Evolutionary conservation across 495 filamentous ascomycete genomes (phyloP), one percentile per base, ranked within the genome.

Genomic region (Clohesyomyces aquaticus): DNA sequence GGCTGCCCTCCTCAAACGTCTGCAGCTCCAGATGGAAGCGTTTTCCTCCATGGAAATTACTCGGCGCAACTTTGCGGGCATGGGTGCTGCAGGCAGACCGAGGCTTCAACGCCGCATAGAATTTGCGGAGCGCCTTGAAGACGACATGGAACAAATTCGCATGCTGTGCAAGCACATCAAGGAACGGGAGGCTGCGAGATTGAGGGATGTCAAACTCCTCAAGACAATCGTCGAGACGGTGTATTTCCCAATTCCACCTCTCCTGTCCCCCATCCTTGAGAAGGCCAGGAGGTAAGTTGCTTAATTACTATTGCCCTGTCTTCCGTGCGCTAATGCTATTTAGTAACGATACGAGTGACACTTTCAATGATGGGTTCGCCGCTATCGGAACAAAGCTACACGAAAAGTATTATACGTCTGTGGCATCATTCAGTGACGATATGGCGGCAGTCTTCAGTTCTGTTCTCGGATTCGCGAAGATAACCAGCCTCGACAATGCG

Each of bases 11-110:
- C 81, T 99, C 51, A 96, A 96, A 77, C 86, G 94, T 38, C 80
- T 98, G 9, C 94, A 98, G 71, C 75, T 97, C 29, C 93, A 96
- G 74, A 88, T 92, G 84, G 93, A 96, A 71, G 88, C 90, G 0
- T 98, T 98, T 73, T 91, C 92, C 0, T 94, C 91, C 0, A 94
- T 96, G 87, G 95, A 99, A 76, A 88, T 99, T 67, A 95, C 92
- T 1, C 82, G 94, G 28, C 85, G 96, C 57, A 90, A 98, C 70
- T 99, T 94, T 76, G 87, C 88, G 6, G 87, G 88, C 21, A 93
- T 96, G 90, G 94, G 94, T 32, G 87, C 87, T 23, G 85, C 85
- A 48, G 94, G 94, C 26, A 84, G 87, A 63, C 83, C 88, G 29
- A 85, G 90, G 57, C 80, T 99, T 22, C 79, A 86, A 55, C 82